Base-by-base conservation (phyloP, 1,139 yeast genomes). In the Suhomyces bolitotheri region DNA sequence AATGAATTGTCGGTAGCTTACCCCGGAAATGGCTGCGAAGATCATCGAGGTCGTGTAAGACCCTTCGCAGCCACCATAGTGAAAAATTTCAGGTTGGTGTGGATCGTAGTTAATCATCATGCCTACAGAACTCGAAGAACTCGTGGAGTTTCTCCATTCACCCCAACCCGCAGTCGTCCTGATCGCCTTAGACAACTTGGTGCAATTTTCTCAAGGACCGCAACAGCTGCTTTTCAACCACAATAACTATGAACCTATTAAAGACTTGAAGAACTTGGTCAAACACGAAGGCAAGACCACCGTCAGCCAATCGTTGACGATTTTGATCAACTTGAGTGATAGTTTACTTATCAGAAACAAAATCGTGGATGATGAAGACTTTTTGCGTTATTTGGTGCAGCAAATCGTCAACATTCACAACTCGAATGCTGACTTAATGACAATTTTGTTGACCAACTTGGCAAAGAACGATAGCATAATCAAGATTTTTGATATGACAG, bases 101-200 rank as follows among this genome's bases (percentile, higher is more conserved):
- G n/a, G n/a, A n/a, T n/a, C n/a, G 20, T 17, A 17, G 20, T 8
- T 8, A 17, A 12, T 7, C 21, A 16, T 24, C 33, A 79, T 79
- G 84, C 80, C 84, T 16, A 63, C 78, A 5, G 80, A 79, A 56
- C 57, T 79, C 38, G 83, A 78, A 60, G 84, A 81, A 54, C 66
- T 89, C 31, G 96, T 90, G 14, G 78, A 74, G 32, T 90, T 92
- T 59, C 71, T 92, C 43, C 96, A 87, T 57, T 79, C 90, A 7
- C 83, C 85, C 2, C 90, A 86, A 52, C 82, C 87, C 4, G 85
- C 87, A 7, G 88, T 89, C 20, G 80, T 85, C 39, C 89, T 82
- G 49, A 81, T 90, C 38, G 97, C 97, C 0, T 67, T 90, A 36
- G 94, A 86, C 49, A 81, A 88, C 54, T 62, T 90, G 35, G 90